Base-by-base conservation (phyloP, 768 basidiomycete genomes). In the Lentinula edodes region DNA sequence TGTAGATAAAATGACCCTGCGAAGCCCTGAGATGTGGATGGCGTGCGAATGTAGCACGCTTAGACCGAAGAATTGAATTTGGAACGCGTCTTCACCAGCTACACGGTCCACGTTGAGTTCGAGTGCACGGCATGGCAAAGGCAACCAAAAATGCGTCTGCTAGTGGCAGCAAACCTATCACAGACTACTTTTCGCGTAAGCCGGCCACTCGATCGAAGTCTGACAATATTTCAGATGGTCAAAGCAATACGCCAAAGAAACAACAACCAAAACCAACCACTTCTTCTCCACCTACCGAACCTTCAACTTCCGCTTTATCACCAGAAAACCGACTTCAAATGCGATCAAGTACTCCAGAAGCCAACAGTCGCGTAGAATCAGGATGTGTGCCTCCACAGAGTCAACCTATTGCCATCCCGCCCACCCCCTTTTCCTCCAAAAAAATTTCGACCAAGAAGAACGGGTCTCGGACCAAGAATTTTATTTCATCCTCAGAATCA, bases 171-270 rank as follows among this genome's bases (percentile, higher is more conserved):
- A 72, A 65, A 59, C 68, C 72, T 2, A 76, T 85, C 28, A 81
- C 80, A 6, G 76, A 81, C 42, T 85, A 80, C 65, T 84, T 84
- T 60, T 34, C 69, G 41, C 76, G 74, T 45, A 75, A 64, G 65
- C 62, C 68, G 1, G 60, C 64, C 12, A 67, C 70, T 39, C 61
- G 66, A 34, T 52, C 63, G 58, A 66, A 62, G 15, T 71, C 63
- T 62, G 72, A 61, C 57, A 66, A 28, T 28, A 28, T 28, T 12
- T 34, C 58, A 65, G 61, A 41, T 18, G 43, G 58, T n/a, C 38
- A 61, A 58, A 59, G 36, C 32, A 55, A 48, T 46, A 35, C 32
- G 15, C 28, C 57, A n/a, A n/a, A 43, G 12, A 56, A 41, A 64
- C 51, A 39, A 18, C 53, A 6, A 42, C 36, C 28, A 61, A 43